Evolutionary conservation across 192 early-diverging fungal genomes (phyloP).

Genomic region (Rhizophagus sp.): DNA sequence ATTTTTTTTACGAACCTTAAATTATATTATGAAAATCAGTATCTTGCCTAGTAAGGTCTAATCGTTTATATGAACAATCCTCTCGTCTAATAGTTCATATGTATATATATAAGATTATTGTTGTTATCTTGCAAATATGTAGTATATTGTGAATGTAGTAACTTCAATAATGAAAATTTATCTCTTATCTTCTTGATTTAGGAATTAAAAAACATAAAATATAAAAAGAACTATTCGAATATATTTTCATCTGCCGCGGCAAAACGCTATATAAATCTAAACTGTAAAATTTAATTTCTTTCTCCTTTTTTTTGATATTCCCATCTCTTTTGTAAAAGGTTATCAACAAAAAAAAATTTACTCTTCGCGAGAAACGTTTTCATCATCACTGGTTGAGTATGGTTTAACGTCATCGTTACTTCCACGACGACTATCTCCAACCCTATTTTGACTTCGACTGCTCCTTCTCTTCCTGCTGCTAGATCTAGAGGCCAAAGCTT

Average conservation of each 20-base stretch:
- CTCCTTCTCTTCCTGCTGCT: slow-evolving; percentile 11
- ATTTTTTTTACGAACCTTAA: not conserved
- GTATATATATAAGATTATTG: not conserved
- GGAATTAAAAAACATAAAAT: not conserved
- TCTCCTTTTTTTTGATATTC: not conserved
- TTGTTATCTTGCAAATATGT: not conserved
- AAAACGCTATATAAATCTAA: not conserved
- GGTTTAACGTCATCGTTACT: slow-evolving; percentile 7
- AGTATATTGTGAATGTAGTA: not conserved
- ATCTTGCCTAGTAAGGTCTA: not conserved
- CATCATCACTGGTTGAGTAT: not conserved
- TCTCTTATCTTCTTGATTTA: not conserved
- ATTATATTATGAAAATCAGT: not conserved
- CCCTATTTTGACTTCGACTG: slow-evolving; percentile 18
- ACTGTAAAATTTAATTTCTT: not conserved
- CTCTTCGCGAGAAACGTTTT: not conserved
- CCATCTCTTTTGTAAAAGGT: not conserved
- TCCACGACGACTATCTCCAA: slow-evolving; percentile 4
- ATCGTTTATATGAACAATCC: not conserved
- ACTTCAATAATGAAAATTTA: not conserved
- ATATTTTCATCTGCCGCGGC: no score
- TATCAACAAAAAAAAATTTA: not conserved
- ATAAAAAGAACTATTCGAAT: not conserved
- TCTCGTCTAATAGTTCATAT: not conserved
- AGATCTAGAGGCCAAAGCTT: slow-evolving; percentile 24